Base-by-base conservation (phyloP, 2,329 filamentous ascomycete genomes). In the Pyricularia pennisetigena region DNA sequence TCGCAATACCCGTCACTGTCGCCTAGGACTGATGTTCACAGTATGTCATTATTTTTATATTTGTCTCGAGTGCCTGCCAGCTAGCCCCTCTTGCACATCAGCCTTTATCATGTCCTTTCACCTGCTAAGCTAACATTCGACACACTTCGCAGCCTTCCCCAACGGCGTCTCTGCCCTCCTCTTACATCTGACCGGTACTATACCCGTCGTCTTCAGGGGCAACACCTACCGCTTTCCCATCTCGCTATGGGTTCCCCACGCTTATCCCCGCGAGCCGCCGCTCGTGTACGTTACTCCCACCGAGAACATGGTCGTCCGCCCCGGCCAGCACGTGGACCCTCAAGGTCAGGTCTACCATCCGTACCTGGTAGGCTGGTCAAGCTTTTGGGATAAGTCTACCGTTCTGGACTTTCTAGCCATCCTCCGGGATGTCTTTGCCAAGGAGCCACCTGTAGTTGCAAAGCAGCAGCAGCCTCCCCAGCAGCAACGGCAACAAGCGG, bases 301-400 rank as follows among this genome's bases (percentile, higher is more conserved):
- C 5, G 90, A 92, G 72, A 91, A 88, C 71, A 98, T 99, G 93
- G 80, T 91, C 72, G 90, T 99, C 61, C 86, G 94, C 24, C 93
- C 94, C 0, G 95, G 95, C 0, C 95, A 99, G 76, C 93, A 99
- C 81, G 93, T 99, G 70, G 93, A 95, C 75, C 89, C 92, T 5
- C 94, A 98, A 74, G 95, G 95, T 29, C 90, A 92, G 76, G 87
- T 98, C 71, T 99, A 98, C 77, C 95, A 99, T 77, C 95, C 95
- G 54, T 99, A 98, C 77, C 82, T 99, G 64, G 92, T 93, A 35
- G 89, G 93, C 70, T 99, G 95, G 95, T 82, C 85, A 35, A 88
- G 92, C 72, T 94, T 91, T 73, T 95, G 92, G 91, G 92, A 97
- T 86, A 94, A 93, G 82, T 96, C 92, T 0, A 94, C 88, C 35